phyloP scores from a whole-genome alignment of 2,329 filamentous ascomycete genomes.

The Aaosphaeria arxii region DNA sequence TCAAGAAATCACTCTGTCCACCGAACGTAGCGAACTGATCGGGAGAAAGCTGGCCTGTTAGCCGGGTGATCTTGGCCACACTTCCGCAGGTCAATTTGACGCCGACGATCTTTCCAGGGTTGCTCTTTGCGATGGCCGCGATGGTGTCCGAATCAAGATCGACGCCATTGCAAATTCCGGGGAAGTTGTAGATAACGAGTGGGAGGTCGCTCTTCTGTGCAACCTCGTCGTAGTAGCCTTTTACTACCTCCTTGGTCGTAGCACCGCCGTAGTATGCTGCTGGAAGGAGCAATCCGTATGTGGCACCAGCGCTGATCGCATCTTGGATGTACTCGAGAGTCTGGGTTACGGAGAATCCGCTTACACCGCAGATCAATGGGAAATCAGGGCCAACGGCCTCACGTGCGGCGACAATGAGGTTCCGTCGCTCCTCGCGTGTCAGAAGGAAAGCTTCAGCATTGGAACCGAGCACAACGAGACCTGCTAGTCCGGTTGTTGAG shows the following conservation, averaged over 20 bases:
- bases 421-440: slow-evolving; percentile 41
- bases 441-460: slow-evolving; percentile 49
- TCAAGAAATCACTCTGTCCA: slow-evolving; percentile 70
- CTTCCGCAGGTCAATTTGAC: slow-evolving; percentile 73
- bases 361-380: slow-evolving; percentile 45
- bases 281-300: slow-evolving; percentile 44
- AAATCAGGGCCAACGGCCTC: slow-evolving; percentile 41
- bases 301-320: slow-evolving; percentile 40
- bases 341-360: slow-evolving; percentile 43
- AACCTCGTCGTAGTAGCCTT: slow-evolving; percentile 45
- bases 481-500: slow-evolving; percentile 40
- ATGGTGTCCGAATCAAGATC: slow-evolving; percentile 68
- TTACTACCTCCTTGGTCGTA: slow-evolving; percentile 41
- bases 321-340: slow-evolving; percentile 44
- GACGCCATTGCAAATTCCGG: slow-evolving; percentile 63
- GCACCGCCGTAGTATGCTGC: slow-evolving; percentile 46
- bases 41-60: slow-evolving; percentile 50
- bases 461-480: slow-evolving; percentile 46
- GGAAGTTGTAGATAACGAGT: slow-evolving; percentile 71
- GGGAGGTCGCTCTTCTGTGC: slow-evolving; percentile 61
- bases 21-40: slow-evolving; percentile 66
- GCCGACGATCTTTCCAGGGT: slow-evolving; percentile 63
- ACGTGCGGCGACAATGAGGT: slow-evolving; percentile 40
- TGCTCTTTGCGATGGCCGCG: slow-evolving; percentile 50
- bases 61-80: slow-evolving; percentile 67